Conservation (phyloP, 2,329 filamentous ascomycete species). For the Beauveria brongniartii region DNA sequence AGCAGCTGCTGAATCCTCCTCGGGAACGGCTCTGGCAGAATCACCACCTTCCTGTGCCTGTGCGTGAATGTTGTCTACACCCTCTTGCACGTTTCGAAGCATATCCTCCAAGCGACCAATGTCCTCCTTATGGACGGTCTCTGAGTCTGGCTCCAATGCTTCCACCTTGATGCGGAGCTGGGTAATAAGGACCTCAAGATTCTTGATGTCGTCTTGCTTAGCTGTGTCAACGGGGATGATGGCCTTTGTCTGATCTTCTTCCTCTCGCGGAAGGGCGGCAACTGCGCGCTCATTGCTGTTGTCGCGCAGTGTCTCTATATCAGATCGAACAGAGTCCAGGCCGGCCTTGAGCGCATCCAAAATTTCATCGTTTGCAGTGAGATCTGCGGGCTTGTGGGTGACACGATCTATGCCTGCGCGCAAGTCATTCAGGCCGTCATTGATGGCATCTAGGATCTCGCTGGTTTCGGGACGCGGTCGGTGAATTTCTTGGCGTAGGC, state of each 20-base stretch:
- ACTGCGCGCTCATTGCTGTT: conserved; percentile 40
- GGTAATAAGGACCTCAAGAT: conserved; percentile 73
- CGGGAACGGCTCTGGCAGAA: conserved; percentile 15
- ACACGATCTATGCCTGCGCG: conserved; percentile 70
- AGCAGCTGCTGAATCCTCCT: conserved; percentile 9
- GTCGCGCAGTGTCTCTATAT: conserved; percentile 67
- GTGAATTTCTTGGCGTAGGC: conserved; percentile 67
- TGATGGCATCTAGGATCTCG: conserved; percentile 81
- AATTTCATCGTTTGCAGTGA: conserved; percentile 83
- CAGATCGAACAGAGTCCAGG: conserved; percentile 62
- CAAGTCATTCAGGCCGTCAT: conserved; percentile 76
- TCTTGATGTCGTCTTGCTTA: conserved; percentile 69
- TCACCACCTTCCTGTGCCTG: conserved; percentile 24
- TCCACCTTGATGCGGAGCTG: conserved; percentile 82
- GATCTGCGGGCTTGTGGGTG: conserved; percentile 69
- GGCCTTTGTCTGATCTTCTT: conserved; percentile 18
- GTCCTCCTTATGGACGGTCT: conserved; percentile 42
- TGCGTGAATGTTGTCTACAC: conserved; percentile 36
- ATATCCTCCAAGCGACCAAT: conserved; percentile 47
- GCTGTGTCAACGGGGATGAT: conserved; percentile 40
- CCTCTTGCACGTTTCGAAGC: conserved; percentile 38
- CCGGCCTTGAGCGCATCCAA: conserved; percentile 81
- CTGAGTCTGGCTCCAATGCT: conserved; percentile 26
- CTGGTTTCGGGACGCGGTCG: conserved; percentile 62
- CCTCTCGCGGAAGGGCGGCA: conserved; percentile 22